A percentile compares a stretch with the other conserved stretches of the same genome.
Conservation (phyloP, 2,329 filamentous ascomycete genomes). For the Curvularia verruculosa region DNA sequence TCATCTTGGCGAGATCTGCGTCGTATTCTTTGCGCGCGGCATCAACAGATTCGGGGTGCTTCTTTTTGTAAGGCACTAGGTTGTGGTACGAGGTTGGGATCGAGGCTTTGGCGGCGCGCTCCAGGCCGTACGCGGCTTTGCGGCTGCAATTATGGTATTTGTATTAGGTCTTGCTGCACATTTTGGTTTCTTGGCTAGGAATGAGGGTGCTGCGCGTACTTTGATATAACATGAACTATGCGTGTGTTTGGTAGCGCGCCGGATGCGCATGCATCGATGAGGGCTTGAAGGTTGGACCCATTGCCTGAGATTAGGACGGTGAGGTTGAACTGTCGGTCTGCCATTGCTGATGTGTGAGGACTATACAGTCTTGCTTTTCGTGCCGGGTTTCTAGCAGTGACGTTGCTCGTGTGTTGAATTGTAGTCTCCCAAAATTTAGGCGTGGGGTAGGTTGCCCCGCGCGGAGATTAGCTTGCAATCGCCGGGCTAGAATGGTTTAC, state of each 20-base stretch:
- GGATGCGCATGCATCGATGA: slow-evolving; percentile 66
- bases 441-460: slow-evolving; percentile 31
- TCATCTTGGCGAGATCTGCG: slow-evolving; percentile 70
- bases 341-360: slow-evolving; percentile 19
- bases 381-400: not conserved
- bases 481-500: not conserved
- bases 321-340: slow-evolving; percentile 55
- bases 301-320: slow-evolving; percentile 67
- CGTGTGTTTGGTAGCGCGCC: slow-evolving; percentile 57
- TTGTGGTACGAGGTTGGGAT: slow-evolving; percentile 85
- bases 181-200: not conserved
- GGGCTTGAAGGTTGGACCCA: slow-evolving; percentile 79
- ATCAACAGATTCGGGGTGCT: slow-evolving; percentile 58
- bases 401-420: not conserved
- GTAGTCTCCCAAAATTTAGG: slow-evolving; percentile 26
- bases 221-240: slow-evolving; percentile 68
- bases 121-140: slow-evolving; percentile 68
- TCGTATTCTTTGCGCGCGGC: slow-evolving; percentile 73
- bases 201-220: slow-evolving; percentile 26
- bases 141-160: slow-evolving; percentile 25
- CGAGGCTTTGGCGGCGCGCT: slow-evolving; percentile 62
- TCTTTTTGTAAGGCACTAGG: slow-evolving; percentile 76
- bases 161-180: not conserved
- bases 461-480: slow-evolving; percentile 16
- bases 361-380: not conserved